Evolutionary conservation across 2,329 filamentous ascomycete species (phyloP), one percentile per base, ranked within the genome.

Genomic region (Pseudopithomyces chartarum): DNA sequence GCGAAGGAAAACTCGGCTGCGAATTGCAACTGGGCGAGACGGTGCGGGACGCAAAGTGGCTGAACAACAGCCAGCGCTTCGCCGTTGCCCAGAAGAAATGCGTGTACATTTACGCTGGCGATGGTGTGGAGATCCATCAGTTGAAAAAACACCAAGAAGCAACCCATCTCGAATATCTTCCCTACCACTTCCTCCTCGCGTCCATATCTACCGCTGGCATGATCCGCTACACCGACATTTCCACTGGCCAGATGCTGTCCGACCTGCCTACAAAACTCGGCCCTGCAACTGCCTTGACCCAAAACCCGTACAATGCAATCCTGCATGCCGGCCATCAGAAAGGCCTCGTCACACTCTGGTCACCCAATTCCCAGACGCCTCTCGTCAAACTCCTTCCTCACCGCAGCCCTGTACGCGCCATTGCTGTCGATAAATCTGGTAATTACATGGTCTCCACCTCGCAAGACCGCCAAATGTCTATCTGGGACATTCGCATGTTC

Each of bases 21-120:
- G 95, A 99, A 75, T 70, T 98, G 61, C 92, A 99, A 73, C 82
- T 99, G 60, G 87, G 88, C 49, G 95, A 99, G 81, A 98, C 92
- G 0, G 84, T 98, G 12, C 84, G 94, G 51, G 94, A 97, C 77
- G 89, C 90, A 23, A 89, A 88, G 71, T 99, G 92, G 90, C 82
- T 98, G 67, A 92, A 97, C 79, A 97, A 97, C 74, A 93, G 95
- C 75, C 92, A 97, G 73, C 90, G 87, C 78, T 97, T 98, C 78
- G 94, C 94, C 0, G 92, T 97, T 12, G 92, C 95, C 43, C 94
- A 99, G 78, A 97, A 97, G 82, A 95, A 94, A 78, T 90, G 95
- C 66, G 91, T 95, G 62, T 99, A 97, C 79, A 97, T 99, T 63
- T 99, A 99, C 80, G 95, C 97, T 70, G 84, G 87, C 55, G 86